Evolutionary conservation across 2,329 filamentous ascomycete species (phyloP).

Genomic region (Dactylellina leptospora): DNA sequence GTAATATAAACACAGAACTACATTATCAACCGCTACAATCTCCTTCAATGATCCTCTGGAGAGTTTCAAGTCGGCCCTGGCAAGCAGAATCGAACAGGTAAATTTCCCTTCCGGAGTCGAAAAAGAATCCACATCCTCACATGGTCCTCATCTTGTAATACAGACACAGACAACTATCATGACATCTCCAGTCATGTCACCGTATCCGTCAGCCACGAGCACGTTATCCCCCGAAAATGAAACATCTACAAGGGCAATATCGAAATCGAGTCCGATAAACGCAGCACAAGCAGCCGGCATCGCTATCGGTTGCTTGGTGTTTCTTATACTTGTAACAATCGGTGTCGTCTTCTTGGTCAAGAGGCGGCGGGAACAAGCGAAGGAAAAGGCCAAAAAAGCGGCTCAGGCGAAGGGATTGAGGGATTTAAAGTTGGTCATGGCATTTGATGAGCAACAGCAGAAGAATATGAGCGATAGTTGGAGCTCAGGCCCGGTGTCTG

Average conservation of each 20-base stretch:
- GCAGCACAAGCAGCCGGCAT: slow-evolving; percentile 10
- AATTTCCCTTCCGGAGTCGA: background rate
- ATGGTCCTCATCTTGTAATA: background rate
- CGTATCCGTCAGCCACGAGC: background rate
- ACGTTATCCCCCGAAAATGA: background rate
- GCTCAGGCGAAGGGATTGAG: background rate
- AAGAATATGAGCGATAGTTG: slow-evolving; percentile 6
- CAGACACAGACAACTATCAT: background rate
- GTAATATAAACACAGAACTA: slow-evolving; percentile 12
- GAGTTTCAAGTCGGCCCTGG: background rate
- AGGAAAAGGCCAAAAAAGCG: background rate
- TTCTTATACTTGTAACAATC: slow-evolving; percentile 10
- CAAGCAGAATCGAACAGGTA: too few relatives aligned
- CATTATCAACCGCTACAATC: slow-evolving; percentile 6
- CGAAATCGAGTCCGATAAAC: background rate
- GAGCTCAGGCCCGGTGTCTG: slow-evolving; percentile 1
- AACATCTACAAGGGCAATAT: background rate
- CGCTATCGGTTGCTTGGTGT: background rate
- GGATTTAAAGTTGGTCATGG: slow-evolving; percentile 1
- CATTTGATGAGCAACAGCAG: background rate
- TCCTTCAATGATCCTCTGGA: background rate
- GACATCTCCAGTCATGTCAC: slow-evolving; percentile 3
- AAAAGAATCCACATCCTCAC: background rate
- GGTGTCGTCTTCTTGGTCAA: slow-evolving; percentile 9
- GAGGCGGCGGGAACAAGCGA: background rate